phyloP scores from a whole-genome alignment of 1,139 yeast species.

The Candida smagusa region DNA sequence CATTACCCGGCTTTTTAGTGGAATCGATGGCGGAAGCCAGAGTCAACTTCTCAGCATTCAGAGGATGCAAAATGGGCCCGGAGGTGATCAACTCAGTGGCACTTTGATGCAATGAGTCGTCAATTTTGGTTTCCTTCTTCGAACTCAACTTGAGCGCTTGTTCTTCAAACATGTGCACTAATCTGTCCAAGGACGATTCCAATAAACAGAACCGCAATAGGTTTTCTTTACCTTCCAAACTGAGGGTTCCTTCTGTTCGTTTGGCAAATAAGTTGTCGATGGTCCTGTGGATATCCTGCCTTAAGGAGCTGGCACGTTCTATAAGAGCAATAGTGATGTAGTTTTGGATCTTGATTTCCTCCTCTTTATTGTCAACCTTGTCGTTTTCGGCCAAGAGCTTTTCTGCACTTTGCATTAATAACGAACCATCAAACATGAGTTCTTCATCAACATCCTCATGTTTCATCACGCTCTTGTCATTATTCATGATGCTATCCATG shows the following conservation, averaged over 20 bases:
- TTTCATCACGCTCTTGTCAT: constrained; percentile 19
- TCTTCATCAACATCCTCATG: constrained; percentile 24
- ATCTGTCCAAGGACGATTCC: constrained; percentile 43
- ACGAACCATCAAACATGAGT: constrained; percentile 46
- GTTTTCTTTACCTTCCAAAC: constrained; percentile 45
- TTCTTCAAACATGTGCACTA: constrained; percentile 43
- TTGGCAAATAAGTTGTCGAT: constrained; percentile 39
- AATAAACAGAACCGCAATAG: constrained; percentile 42
- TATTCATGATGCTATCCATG: constrained; percentile 61
- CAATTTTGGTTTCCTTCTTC: constrained; percentile 3
- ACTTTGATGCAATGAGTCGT: constrained; percentile 42
- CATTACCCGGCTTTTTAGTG: background rate
- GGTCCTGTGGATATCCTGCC: constrained; percentile 39
- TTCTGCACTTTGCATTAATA: constrained; percentile 26
- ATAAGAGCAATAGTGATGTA: constrained; percentile 42
- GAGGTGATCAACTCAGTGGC: constrained; percentile 51
- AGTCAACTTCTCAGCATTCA: constrained; percentile 6
- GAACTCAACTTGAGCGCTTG: constrained; percentile 21
- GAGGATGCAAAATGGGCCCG: constrained; percentile 55
- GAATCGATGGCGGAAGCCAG: too few species aligned
- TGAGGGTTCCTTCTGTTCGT: constrained; percentile 34
- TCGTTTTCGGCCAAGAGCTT: constrained; percentile 22
- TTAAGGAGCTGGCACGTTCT: constrained; percentile 39
- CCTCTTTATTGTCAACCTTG: constrained; percentile 23
- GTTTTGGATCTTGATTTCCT: constrained; percentile 37